These are phyloP conservation scores for Rosa hybrid DNA, from an alignment of 331 rosid species.

Conservation along the genomic window DNA sequence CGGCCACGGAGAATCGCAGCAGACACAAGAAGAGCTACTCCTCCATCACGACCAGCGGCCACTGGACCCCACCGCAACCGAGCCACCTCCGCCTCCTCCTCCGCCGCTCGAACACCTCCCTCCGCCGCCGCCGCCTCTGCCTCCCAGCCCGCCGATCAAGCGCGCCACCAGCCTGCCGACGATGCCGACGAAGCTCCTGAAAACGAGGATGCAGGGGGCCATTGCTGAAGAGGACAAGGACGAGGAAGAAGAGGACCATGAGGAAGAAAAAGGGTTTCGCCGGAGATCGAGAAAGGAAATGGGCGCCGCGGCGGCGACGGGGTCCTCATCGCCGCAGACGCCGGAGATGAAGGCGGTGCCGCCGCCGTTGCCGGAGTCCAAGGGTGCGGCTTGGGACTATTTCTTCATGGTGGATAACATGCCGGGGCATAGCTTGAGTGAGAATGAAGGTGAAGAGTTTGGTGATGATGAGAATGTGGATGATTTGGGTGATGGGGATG, in stretches of 20 bases:
- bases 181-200: constrained; percentile 53
- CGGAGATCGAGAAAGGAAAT: constrained; percentile 29
- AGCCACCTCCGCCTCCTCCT: constrained; percentile 71
- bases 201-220: constrained; percentile 27
- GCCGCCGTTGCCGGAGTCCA: constrained; percentile 72
- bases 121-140: constrained; percentile 75
- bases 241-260: constrained; percentile 31
- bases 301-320: constrained; percentile 22
- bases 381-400: constrained; percentile 78
- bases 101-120: constrained; percentile 52
- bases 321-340: constrained; percentile 34
- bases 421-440: constrained; percentile 53
- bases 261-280: constrained; percentile 14
- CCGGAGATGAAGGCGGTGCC: constrained; percentile 47
- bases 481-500: constrained; percentile 31
- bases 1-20: constrained; percentile 68
- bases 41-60: constrained; percentile 31
- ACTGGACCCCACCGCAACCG: constrained; percentile 22
- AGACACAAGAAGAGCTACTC: constrained; percentile 19
- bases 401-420: constrained; percentile 64
- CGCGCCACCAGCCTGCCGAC: constrained; percentile 65
- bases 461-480: constrained; percentile 34
- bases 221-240: constrained; percentile 57
- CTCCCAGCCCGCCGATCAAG: constrained; percentile 56
- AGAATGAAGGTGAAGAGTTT: constrained; percentile 31